These are phyloP conservation scores for Spirogloea muscicola DNA, from an alignment of 139 green algal genomes.

Conservation along the genomic window DNA sequence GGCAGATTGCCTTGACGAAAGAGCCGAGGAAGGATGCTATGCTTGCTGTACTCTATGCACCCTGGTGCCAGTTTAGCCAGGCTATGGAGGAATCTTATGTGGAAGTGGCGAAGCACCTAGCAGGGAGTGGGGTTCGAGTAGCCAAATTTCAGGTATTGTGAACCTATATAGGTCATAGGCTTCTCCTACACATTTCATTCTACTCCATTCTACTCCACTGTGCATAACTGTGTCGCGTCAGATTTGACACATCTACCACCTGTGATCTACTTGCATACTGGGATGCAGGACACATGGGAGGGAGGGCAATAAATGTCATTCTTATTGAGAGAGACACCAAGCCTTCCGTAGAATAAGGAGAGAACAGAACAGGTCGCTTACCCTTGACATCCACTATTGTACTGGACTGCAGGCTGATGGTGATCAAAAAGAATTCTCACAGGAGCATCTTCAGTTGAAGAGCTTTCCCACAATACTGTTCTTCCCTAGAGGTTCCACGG, in stretches of 20 bases:
- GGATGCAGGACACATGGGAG: too few relatives aligned
- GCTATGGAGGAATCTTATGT: slow-evolving; percentile 20
- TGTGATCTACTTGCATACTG: too few relatives aligned
- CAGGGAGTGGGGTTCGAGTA: slow-evolving; percentile 9
- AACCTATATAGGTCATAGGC: not conserved
- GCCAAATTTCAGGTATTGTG: slow-evolving; percentile 18
- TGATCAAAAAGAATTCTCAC: slow-evolving; percentile 9
- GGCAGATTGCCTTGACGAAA: too few relatives aligned
- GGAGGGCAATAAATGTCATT: too few relatives aligned
- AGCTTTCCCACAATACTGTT: slow-evolving; percentile 20
- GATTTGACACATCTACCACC: too few relatives aligned
- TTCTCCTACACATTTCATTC: not conserved
- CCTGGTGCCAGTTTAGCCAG: slow-evolving; percentile 83
- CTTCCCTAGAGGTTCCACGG: not conserved
- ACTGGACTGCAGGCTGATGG: slow-evolving; percentile 3
- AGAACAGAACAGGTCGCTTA: too few relatives aligned
- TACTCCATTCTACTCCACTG: not conserved
- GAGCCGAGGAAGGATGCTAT: too few relatives aligned
- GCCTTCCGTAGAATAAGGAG: too few relatives aligned
- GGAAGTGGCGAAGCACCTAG: slow-evolving; percentile 7
- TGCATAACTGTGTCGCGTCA: not conserved
- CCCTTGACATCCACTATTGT: not conserved
- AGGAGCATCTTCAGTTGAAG: slow-evolving; percentile 12
- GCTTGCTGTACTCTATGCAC: too few relatives aligned
- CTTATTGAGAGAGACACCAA: too few relatives aligned